These are phyloP conservation scores for Trichosanthes cucumerina DNA, from an alignment of 306 rosid species.

Conservation along the genomic window DNA sequence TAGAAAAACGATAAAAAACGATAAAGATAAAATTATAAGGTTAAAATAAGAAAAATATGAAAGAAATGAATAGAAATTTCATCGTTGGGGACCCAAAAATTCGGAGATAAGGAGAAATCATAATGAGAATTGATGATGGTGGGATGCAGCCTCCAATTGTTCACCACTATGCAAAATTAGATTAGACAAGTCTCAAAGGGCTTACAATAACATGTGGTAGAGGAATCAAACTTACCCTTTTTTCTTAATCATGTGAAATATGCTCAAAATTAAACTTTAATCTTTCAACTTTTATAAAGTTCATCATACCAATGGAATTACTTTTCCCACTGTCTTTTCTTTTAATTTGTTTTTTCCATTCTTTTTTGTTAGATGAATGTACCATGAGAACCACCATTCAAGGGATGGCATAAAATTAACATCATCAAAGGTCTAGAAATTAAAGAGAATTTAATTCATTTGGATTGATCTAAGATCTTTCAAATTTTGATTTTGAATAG, in stretches of 20 bases:
- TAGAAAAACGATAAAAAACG: neutral
- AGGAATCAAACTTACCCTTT: constrained; percentile 6
- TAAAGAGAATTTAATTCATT: neutral
- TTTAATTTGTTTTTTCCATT: neutral
- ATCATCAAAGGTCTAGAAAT: neutral
- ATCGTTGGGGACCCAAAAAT: neutral
- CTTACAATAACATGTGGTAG: constrained; percentile 5
- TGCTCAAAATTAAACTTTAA: constrained; percentile 12
- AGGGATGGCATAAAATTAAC: neutral
- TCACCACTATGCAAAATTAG: constrained; percentile 7
- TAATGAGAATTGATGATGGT: neutral
- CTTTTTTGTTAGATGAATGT: neutral
- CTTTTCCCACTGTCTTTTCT: neutral
- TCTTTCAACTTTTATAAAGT: constrained; percentile 12
- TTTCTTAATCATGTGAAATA: constrained; percentile 6
- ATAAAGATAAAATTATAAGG: neutral
- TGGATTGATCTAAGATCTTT: neutral
- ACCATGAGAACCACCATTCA: neutral
- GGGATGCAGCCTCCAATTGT: constrained; percentile 9
- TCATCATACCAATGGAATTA: constrained; percentile 8
- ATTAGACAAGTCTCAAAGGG: neutral
- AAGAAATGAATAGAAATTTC: neutral
- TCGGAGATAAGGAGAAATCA: neutral
- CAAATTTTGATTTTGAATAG: neutral
- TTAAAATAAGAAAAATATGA: neutral